These are phyloP conservation scores for Exophiala bonariae DNA, from an alignment of 2,329 filamentous ascomycete genomes.

Conservation along the genomic window DNA sequence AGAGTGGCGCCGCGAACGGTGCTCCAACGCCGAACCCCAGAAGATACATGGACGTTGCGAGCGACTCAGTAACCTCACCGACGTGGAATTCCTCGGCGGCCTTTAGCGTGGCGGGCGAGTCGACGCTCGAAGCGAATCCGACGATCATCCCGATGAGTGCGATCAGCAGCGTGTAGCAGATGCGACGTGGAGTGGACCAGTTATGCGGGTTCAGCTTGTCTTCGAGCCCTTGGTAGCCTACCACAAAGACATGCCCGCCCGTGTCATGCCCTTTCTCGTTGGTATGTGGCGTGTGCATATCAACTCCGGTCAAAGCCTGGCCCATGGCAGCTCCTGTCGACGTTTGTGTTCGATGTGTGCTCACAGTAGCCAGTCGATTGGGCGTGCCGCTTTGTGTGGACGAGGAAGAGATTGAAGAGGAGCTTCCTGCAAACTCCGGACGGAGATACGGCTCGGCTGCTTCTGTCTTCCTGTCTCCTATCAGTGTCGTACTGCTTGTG, in stretches of 20 bases:
- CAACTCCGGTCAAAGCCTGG: background rate
- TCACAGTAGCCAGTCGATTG: background rate
- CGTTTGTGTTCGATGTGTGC: background rate
- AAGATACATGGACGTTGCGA: slow-evolving; percentile 43
- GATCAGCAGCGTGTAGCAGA: slow-evolving; percentile 37
- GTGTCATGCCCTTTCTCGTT: background rate
- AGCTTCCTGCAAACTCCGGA: too few species aligned
- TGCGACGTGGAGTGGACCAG: slow-evolving; percentile 37
- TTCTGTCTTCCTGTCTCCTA: too few species aligned
- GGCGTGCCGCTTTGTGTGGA: background rate
- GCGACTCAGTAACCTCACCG: slow-evolving; percentile 43
- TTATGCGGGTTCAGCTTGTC: slow-evolving; percentile 44
- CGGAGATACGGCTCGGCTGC: too few species aligned
- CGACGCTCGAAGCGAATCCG: slow-evolving; percentile 50
- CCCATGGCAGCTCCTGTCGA: background rate
- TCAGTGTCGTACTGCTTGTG: too few species aligned
- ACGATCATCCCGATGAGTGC: slow-evolving; percentile 48
- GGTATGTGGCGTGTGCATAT: background rate
- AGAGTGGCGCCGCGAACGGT: slow-evolving; percentile 50
- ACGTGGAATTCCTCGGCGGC: slow-evolving; percentile 44
- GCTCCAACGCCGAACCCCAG: slow-evolving; percentile 52
- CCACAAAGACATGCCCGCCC: background rate
- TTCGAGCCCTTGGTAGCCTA: background rate
- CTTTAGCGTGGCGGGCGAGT: slow-evolving; percentile 46
- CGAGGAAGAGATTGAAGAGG: background rate